Conservation (phyloP, 371 early-diverging fungal species). For the Fennellomyces sp. region DNA sequence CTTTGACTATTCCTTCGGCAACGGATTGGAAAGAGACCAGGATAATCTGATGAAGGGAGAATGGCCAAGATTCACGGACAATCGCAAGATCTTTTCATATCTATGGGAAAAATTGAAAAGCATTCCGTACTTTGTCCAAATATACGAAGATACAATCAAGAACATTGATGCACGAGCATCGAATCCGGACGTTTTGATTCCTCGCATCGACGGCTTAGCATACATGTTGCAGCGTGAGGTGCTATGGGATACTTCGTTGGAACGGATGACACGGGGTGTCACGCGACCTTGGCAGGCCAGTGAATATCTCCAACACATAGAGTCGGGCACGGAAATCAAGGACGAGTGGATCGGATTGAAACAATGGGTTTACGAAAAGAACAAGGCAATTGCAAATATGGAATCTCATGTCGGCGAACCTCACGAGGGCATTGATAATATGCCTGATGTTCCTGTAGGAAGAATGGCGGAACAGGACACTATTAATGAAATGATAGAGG, state of each 20-base stretch:
- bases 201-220: slow-evolving; percentile 23
- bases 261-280: slow-evolving; percentile 15
- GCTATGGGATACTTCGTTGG: slow-evolving; percentile 22
- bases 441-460: neutral
- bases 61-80: slow-evolving; percentile 20
- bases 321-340: slow-evolving; percentile 15
- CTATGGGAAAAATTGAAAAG: slow-evolving; percentile 26
- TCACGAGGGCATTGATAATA: neutral
- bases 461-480: neutral
- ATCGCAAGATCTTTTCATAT: slow-evolving; percentile 20
- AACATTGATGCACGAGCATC: slow-evolving; percentile 14
- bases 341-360: slow-evolving; percentile 26
- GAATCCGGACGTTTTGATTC: slow-evolving; percentile 12
- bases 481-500: neutral
- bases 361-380: slow-evolving; percentile 21
- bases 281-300: slow-evolving; percentile 15
- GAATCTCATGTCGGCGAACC: neutral
- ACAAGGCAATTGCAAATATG: slow-evolving; percentile 8
- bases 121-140: slow-evolving; percentile 9
- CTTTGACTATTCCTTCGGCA: slow-evolving; percentile 46
- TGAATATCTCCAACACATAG: slow-evolving; percentile 17
- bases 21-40: slow-evolving; percentile 35
- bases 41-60: slow-evolving; percentile 17
- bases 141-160: slow-evolving; percentile 15
- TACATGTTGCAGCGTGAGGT: slow-evolving; percentile 29